Base-by-base conservation (phyloP, 352 stramenopile genomes). In the Halophytophthora polymorphica region DNA sequence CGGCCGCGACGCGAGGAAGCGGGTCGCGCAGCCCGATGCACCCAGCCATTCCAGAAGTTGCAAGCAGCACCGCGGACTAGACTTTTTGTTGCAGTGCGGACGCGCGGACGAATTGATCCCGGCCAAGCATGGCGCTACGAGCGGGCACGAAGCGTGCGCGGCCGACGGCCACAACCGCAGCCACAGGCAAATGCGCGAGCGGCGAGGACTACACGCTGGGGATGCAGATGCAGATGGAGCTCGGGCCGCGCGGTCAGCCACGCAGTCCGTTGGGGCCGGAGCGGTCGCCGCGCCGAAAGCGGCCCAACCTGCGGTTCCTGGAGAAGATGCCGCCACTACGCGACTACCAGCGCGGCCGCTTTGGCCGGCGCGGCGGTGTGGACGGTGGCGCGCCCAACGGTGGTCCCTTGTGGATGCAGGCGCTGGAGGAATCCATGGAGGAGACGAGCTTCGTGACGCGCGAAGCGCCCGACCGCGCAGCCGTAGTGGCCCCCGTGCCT, bases 371-470 rank as follows among this genome's bases (percentile, higher is more conserved):
- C 21, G 80, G 80, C 4, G 80, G 68, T 13, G 74, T 90, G 8
- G 80, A 90, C 41, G 77, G 77, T 3, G 80, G 80, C 7, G 50
- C 56, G 0, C 61, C 70, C 3, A 45, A 62, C 2, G 60, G 58
- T 6, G 44, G 50, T 22, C 62, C 66, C 22, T 45, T 77, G 34
- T 79, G 77, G 62, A 80, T 90, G 61, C 49, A 62, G 34, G 80
- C 80, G 28, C 59, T 90, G 33, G 75, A 88, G 54, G 69, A 83
- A 38, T 78, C 75, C 2, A 77, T 90, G 53, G 66, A 82, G 37
- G 77, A 87, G 45, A 84, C 77, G 47, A 86, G 77, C 56, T 87
- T 90, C 45, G 71, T 85, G 34, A 81, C 71, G 0, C 46, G 69
- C 11, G 68, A 81, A 46, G 57, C 69, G 1, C 59, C 66, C 5